Base-by-base conservation (phyloP, 352 stramenopile species). In the Pythium pectinolyticum region DNA sequence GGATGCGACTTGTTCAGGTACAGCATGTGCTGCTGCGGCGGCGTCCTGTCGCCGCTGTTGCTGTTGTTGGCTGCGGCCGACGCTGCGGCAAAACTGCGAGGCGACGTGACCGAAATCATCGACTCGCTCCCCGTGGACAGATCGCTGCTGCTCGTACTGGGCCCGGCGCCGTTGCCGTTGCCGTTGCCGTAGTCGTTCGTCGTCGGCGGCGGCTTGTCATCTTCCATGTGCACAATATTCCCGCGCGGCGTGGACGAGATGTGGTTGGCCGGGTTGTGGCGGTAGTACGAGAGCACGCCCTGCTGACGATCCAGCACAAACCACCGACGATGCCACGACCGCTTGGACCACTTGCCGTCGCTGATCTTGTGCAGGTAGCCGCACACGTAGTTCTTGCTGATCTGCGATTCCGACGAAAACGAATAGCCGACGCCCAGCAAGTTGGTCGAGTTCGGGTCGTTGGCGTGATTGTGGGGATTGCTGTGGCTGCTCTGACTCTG, bases 331-430 rank as follows among this genome's bases (percentile, higher is more conserved):
- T 94, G 84, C 86, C 86, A 94, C 32, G 82, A 88, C 0, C 84
- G 78, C 57, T 94, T 88, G 0, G 82, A 78, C 82, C 84, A 93
- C 53, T 93, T 94, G 50, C 84, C 84, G 57, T 94, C 86, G 51
- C 84, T 92, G 30, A 94, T 83, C 65, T 94, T 94, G 72, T 94
- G 82, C 15, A 94, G 41, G 46, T 94, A 94, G 2, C 86, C 86
- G 25, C 83, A 90, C 9, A 92, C 83, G 49, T 91, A 92, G 56
- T 90, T 82, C 32, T 88, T 88, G 41, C 79, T 93, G 49, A 81
- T 83, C 54, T 88, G 84, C 8, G 76, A 90, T 56, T 92, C 84
- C 1, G 81, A 90, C 32, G 81, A 92, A 57, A 92, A 92, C 8
- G 65, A 73, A 39, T 86, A 88, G 0, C 82, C 80, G 4, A 77